Conservation (phyloP, 805 yeast genomes). For the Lipomyces sp. region DNA sequence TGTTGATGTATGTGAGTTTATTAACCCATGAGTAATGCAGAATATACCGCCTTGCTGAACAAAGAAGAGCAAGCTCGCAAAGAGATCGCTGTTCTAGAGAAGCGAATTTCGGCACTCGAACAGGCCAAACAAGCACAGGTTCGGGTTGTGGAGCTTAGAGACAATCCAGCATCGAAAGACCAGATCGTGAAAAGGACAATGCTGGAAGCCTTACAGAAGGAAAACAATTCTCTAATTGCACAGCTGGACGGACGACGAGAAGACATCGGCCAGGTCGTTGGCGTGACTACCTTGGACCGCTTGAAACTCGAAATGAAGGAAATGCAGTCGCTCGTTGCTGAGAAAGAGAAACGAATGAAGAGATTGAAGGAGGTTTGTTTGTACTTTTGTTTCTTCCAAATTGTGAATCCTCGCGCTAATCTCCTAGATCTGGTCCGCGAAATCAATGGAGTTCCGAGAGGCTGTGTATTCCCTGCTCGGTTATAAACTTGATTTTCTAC, state of each 20-base stretch:
- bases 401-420: background rate
- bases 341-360: slow-evolving; percentile 56
- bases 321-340: slow-evolving; percentile 55
- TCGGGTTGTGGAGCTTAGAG: slow-evolving; percentile 64
- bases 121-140: slow-evolving; percentile 49
- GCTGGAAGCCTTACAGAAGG: slow-evolving; percentile 57
- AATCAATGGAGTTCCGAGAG: slow-evolving; percentile 72
- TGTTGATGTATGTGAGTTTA: background rate
- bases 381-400: slow-evolving; percentile 38
- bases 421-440: slow-evolving; percentile 59
- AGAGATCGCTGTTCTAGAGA: slow-evolving; percentile 46
- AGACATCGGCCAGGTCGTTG: slow-evolving; percentile 50
- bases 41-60: slow-evolving; percentile 20
- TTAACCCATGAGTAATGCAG: slow-evolving; percentile 8
- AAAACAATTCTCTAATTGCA: slow-evolving; percentile 60
- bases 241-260: slow-evolving; percentile 35
- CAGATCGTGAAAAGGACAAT: slow-evolving; percentile 63
- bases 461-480: slow-evolving; percentile 73
- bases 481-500: slow-evolving; percentile 68
- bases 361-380: slow-evolving; percentile 48
- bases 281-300: slow-evolving; percentile 67
- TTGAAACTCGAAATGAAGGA: slow-evolving; percentile 58
- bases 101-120: slow-evolving; percentile 48
- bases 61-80: slow-evolving; percentile 19
- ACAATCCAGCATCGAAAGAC: slow-evolving; percentile 66